Conservation (phyloP, 176 grass and related monocot species). For the Triticum timopheevii region DNA sequence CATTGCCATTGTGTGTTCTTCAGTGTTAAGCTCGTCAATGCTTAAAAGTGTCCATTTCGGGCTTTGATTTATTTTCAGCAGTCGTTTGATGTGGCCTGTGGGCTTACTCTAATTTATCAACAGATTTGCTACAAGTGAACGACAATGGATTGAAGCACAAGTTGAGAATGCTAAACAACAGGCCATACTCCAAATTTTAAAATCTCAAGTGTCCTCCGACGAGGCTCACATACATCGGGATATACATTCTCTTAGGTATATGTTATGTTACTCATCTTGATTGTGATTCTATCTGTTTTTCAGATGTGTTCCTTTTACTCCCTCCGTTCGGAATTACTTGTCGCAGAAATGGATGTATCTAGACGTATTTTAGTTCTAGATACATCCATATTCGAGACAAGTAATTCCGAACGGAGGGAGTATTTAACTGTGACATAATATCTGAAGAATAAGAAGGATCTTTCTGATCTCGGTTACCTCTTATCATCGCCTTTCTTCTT, state of each 20-base stretch:
- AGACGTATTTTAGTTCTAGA: too few species aligned
- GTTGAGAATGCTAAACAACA: slow-evolving; percentile 98
- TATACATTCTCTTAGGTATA: slow-evolving; percentile 92
- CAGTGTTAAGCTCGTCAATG: neutral
- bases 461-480: slow-evolving; percentile 2
- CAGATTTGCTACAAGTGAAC: slow-evolving; percentile 99
- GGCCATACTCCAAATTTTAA: slow-evolving; percentile 80
- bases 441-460: neutral
- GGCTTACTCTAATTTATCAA: slow-evolving; percentile 31
- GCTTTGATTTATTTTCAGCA: neutral
- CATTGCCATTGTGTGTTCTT: neutral
- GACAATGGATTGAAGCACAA: slow-evolving; percentile 98
- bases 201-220: slow-evolving; percentile 88
- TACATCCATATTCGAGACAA: too few species aligned
- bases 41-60: neutral
- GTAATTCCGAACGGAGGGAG: too few species aligned
- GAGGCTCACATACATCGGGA: slow-evolving; percentile 93
- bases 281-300: slow-evolving; percentile 7
- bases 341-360: too few species aligned
- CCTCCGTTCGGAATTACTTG: too few species aligned
- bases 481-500: slow-evolving; percentile 21
- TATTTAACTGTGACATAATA: neutral
- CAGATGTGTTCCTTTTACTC: neutral
- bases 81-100: neutral
- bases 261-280: slow-evolving; percentile 13